Evolutionary conservation across 208 protist genomes (phyloP).

Genomic region (Acanthamoeba culbertsoni): DNA sequence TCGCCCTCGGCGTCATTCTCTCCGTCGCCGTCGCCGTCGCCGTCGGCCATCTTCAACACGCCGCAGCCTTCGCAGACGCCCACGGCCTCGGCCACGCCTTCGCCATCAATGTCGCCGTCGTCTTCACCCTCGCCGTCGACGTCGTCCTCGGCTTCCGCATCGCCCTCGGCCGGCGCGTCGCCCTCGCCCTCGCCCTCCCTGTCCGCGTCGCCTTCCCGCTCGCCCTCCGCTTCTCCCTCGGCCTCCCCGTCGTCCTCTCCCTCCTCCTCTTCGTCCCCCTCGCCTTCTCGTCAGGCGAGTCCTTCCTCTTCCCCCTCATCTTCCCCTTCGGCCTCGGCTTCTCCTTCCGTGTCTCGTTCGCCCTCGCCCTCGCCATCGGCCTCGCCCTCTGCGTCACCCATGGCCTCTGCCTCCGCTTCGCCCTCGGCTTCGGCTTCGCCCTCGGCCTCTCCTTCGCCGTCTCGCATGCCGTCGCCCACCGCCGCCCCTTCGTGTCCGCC

Average conservation of each 20-base stretch:
- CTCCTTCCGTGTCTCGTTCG: no score
- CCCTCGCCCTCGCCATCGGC: background rate
- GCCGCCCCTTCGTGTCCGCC: background rate
- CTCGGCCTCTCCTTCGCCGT: background rate
- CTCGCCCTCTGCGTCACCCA: background rate
- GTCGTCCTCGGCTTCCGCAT: background rate
- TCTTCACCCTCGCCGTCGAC: background rate
- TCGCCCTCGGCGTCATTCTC: background rate
- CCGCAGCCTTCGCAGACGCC: no score
- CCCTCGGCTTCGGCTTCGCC: background rate
- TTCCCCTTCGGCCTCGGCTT: no score
- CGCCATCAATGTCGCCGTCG: background rate
- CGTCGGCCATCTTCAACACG: no score
- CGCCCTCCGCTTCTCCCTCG: no score
- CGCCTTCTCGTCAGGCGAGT: no score
- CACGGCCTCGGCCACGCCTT: background rate
- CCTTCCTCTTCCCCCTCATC: no score
- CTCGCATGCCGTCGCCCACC: background rate
- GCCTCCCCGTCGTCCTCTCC: no score
- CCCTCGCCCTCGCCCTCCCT: no score
- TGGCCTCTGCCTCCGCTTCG: background rate
- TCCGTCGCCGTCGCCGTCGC: background rate
- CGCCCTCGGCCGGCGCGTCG: background rate
- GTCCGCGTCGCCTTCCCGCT: no score
- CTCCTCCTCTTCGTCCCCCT: no score